These are phyloP conservation scores for Yamadazyma taylorii DNA, from an alignment of 1,139 yeast genomes.

Conservation along the genomic window DNA sequence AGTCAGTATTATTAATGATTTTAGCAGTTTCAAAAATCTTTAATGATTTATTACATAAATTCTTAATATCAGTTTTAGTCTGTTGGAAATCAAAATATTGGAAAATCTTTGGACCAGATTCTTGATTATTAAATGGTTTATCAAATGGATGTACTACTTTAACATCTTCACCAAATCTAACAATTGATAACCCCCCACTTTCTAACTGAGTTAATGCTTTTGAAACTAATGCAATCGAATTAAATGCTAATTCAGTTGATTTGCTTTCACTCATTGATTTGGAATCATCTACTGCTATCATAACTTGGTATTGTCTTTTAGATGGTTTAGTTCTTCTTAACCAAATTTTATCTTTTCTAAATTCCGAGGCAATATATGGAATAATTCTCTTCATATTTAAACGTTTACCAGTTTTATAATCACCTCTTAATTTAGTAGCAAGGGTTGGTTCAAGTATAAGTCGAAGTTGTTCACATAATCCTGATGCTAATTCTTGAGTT, in stretches of 20 bases:
- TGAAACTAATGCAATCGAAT: slow-evolving; percentile 90
- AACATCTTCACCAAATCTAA: slow-evolving; percentile 85
- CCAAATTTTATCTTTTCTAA: slow-evolving; percentile 98
- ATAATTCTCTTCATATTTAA: slow-evolving; percentile 96
- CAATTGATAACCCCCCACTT: slow-evolving; percentile 89
- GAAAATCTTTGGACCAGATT: slow-evolving; percentile 80
- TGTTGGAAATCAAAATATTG: slow-evolving; percentile 93
- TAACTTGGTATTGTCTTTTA: slow-evolving; percentile 93
- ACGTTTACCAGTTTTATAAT: slow-evolving; percentile 95
- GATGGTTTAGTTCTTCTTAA: slow-evolving; percentile 96
- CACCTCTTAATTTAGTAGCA: slow-evolving; percentile 92
- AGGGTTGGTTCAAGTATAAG: slow-evolving; percentile 92
- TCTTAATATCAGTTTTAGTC: slow-evolving; percentile 78
- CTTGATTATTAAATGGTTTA: slow-evolving; percentile 71
- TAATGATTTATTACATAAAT: slow-evolving; percentile 70
- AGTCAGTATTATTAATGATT: slow-evolving; percentile 54
- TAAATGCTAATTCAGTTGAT: slow-evolving; percentile 88
- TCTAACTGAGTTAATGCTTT: slow-evolving; percentile 93
- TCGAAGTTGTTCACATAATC: slow-evolving; percentile 88
- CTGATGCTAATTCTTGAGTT: slow-evolving; percentile 84
- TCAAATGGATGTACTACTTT: slow-evolving; percentile 89
- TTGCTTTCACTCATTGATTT: slow-evolving; percentile 95
- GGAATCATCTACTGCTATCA: slow-evolving; percentile 97
- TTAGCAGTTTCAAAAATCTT: slow-evolving; percentile 73
- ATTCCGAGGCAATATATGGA: slow-evolving; percentile 96